Conservation (phyloP, 2,329 filamentous ascomycete species). For the Calonectria naviculata region DNA sequence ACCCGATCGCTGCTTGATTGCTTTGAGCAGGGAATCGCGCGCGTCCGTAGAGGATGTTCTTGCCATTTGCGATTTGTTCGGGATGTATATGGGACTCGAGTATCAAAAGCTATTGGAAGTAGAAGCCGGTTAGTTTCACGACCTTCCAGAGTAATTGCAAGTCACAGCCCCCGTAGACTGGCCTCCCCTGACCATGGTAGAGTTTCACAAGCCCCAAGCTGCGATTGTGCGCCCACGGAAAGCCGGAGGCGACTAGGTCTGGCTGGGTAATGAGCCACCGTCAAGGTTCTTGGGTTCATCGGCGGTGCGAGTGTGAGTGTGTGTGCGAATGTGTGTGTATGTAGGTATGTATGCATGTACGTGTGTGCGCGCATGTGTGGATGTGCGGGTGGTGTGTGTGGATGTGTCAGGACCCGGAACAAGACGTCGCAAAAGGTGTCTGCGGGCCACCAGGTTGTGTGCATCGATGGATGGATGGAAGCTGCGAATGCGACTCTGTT, state of each 20-base stretch:
- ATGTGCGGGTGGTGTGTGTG: slow-evolving; percentile 18
- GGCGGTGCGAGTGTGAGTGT: slow-evolving; percentile 31
- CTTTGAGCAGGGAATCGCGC: slow-evolving; percentile 12
- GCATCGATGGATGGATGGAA: background rate
- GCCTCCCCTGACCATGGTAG: background rate
- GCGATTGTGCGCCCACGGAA: slow-evolving; percentile 30
- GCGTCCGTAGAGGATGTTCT: slow-evolving; percentile 10
- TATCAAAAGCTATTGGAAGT: slow-evolving; percentile 21
- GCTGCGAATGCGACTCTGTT: background rate
- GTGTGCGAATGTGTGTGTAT: slow-evolving; percentile 23
- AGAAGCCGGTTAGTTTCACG: slow-evolving; percentile 16
- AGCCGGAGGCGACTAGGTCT: slow-evolving; percentile 20
- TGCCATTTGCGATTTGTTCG: slow-evolving; percentile 12
- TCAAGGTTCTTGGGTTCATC: slow-evolving; percentile 27
- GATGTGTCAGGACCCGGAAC: slow-evolving; percentile 20
- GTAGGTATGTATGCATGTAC: slow-evolving; percentile 27
- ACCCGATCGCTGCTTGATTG: slow-evolving; percentile 23
- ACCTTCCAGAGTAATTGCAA: background rate
- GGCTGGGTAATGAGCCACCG: slow-evolving; percentile 31
- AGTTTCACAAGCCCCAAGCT: slow-evolving; percentile 9
- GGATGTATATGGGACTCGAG: background rate
- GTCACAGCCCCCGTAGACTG: background rate
- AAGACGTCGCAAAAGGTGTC: slow-evolving; percentile 20
- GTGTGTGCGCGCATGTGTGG: slow-evolving; percentile 9
- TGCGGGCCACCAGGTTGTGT: slow-evolving; percentile 11